Base-by-base conservation (phyloP, 2,329 filamentous ascomycete species). In the Teratosphaeria destructans region DNA sequence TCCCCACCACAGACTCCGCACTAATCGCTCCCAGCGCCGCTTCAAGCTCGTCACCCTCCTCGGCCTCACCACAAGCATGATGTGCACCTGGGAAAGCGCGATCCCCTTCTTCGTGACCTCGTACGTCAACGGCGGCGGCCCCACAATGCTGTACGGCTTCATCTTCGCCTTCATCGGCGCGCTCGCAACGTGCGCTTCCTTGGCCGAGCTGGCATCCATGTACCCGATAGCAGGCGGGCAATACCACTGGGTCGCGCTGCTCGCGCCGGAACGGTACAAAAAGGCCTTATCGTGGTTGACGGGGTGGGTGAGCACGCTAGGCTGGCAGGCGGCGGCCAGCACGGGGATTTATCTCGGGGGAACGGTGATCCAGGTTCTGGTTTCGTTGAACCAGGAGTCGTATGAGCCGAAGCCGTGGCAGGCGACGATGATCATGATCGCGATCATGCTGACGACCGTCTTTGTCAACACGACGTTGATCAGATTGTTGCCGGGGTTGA, bases 371-470 rank as follows among this genome's bases (percentile, higher is more conserved):
- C 54, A 57, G 80, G 78, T 23, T 73, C 72, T 63, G 37, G 60
- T 56, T 3, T 69, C 75, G 26, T 62, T 78, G 39, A 76, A 68
- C 54, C 77, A 74, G 74, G 75, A 77, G 57, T 75, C 71, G 77
- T 59, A 63, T 78, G 19, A 58, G 57, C n/a, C 58, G 61, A 52
- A 57, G 52, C 10, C 49, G 57, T 12, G 37, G 57, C 69, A 57
- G 78, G 75, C 74, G 75, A 78, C 58, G 74, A 71, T 78, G 59
- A 63, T 79, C 3, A 61, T 57, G 16, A 57, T 64, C 34, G 60
- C 54, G 14, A 54, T 63, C 5, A 19, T 54, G 4, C 4, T 39
- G 16, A n/a, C 58, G 8, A 35, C 60, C 5, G 32, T 63, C 23
- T 52, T 61, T 26, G 29, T 66, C 49, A 67, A 67, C 56, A 65